Conservation (phyloP, 2,329 filamentous ascomycete species). For the Neurospora sp. region DNA sequence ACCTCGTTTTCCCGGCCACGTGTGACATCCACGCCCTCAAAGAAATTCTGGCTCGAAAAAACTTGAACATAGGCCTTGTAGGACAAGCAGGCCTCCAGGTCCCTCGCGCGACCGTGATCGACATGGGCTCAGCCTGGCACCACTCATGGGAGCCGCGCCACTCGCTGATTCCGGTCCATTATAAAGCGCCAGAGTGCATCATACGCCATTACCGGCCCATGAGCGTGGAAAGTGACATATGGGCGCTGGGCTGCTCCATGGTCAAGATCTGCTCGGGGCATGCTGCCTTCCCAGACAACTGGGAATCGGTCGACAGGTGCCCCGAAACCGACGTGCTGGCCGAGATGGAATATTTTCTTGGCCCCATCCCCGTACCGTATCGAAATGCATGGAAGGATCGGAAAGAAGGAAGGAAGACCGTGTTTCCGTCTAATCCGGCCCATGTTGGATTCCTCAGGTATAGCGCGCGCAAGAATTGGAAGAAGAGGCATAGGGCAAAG, state of each 20-base stretch:
- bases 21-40: not conserved
- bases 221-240: constrained; percentile 1
- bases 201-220: not conserved
- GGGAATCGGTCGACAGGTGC: not conserved
- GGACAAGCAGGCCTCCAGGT: not conserved
- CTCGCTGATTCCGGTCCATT: not conserved
- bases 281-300: not conserved
- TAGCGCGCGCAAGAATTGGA: not conserved
- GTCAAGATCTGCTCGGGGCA: not conserved
- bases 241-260: constrained; percentile 4
- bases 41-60: not conserved
- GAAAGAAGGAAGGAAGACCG: not conserved
- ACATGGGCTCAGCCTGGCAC: not conserved
- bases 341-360: not conserved
- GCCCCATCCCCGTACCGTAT: constrained; percentile 4
- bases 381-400: not conserved
- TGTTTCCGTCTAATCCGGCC: not conserved
- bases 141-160: not conserved
- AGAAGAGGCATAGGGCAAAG: not conserved
- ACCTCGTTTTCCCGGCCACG: not conserved
- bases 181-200: not conserved
- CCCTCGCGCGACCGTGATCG: not conserved
- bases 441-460: not conserved
- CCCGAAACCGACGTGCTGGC: not conserved
- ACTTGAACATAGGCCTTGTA: not conserved